Base-by-base conservation (phyloP, 257 asterid genomes). In the Nicotiana sylvestris region DNA sequence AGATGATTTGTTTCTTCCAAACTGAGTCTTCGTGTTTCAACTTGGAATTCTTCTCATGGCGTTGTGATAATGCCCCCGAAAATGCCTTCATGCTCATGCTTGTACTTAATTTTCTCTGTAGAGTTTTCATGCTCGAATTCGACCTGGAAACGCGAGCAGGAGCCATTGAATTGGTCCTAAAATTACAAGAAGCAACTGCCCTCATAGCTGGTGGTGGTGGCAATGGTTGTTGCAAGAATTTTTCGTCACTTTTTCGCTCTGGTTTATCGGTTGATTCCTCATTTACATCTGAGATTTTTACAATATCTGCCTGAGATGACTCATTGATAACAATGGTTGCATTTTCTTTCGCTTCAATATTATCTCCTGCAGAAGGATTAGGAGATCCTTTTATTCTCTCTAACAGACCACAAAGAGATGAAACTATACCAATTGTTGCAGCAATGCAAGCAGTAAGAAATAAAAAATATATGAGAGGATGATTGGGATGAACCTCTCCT, bases 1-100 rank as follows among this genome's bases (percentile, higher is more conserved):
- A 72, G 25, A 95, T 94, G 27, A 95, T 95, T 33, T 94, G 86
- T 85, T 94, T 95, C 84, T 92, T 95, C 99, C 98, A 95, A 9
- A 95, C 78, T 30, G 96, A 94, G 43, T 95, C 99, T 82, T 95
- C 97, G 9, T 86, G 95, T 39, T 91, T 90, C 81, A 88, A 69
- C 76, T 88, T 88, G 62, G 84, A 88, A 55, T 87, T 86, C 77
- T 81, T 88, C 0, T 66, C 70, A 4, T 49, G 68, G 9, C 69
- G 3, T 0, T 3, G 21, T 27, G 39, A 0, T 5, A 84, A 5
- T 77, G 78, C 89, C 35, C 61, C 80, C 4, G 86, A 86, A 10
- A 84, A 13, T 21, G 67, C 86, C 53, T 86, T 87, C 89, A 90
- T 86, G 86, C 97, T 93, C 91, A 88, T 32, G 86, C 91, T 90